Evolutionary conservation across 768 basidiomycete genomes (phyloP).

Genomic region (Lanmaoa pseudosensibilis): DNA sequence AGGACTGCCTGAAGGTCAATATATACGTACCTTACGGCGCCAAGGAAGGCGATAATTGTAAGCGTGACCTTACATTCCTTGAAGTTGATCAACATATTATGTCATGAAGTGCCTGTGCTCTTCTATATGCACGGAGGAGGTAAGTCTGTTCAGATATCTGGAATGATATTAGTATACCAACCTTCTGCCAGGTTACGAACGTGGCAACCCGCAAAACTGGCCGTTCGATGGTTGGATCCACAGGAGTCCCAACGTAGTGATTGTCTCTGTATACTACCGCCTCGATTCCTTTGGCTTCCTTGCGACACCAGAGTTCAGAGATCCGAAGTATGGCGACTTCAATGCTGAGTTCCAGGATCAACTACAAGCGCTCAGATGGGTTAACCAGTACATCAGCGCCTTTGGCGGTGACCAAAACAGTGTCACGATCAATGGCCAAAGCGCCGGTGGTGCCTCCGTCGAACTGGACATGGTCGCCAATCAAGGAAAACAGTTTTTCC

Average conservation of each 20-base stretch:
- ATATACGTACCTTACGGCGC: constrained; percentile 56
- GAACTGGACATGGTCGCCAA: constrained; percentile 58
- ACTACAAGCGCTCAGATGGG: constrained; percentile 40
- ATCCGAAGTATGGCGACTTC: constrained; percentile 43
- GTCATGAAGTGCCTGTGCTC: constrained; percentile 36
- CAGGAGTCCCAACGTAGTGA: constrained; percentile 59
- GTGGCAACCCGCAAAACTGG: constrained; percentile 63
- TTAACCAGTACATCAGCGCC: constrained; percentile 36
- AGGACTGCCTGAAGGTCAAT: constrained; percentile 69
- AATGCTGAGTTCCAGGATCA: constrained; percentile 62
- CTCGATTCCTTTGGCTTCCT: constrained; percentile 66
- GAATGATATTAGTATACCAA: not conserved
- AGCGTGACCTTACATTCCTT: constrained; percentile 15
- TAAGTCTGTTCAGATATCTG: not conserved
- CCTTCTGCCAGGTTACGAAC: constrained; percentile 46
- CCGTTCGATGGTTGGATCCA: constrained; percentile 67
- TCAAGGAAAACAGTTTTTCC: constrained; percentile 43
- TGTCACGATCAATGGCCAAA: constrained; percentile 59
- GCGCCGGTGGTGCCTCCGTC: constrained; percentile 55
- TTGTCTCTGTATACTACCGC: constrained; percentile 68
- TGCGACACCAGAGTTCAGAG: constrained; percentile 45
- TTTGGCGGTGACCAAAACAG: constrained; percentile 41
- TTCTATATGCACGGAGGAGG: constrained; percentile 45
- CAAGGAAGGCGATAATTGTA: constrained; percentile 47
- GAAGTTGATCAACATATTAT: not conserved